phyloP scores from a whole-genome alignment of 169 alveolate species.

The Perkinsus marinus region DNA sequence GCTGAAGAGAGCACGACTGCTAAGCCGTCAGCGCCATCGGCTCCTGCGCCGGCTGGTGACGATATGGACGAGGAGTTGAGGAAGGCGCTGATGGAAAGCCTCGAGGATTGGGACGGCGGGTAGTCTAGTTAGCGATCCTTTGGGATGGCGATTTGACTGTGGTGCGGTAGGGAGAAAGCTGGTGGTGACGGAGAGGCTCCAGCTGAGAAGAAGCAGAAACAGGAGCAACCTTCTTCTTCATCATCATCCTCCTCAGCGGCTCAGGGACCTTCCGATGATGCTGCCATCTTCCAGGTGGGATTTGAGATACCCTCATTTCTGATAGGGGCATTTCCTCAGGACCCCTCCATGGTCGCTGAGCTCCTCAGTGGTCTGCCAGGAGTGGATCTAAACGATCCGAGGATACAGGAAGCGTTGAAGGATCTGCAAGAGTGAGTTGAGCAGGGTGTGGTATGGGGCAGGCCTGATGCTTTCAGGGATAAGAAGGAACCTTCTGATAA shows the following conservation, averaged over 20 bases:
- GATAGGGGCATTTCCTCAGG: background rate
- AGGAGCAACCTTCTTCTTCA: background rate
- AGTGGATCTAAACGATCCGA: constrained; percentile 35
- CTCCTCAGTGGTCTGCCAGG: constrained; percentile 29
- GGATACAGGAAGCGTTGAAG: constrained; percentile 33
- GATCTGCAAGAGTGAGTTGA: background rate
- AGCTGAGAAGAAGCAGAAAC: background rate
- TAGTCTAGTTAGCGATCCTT: background rate
- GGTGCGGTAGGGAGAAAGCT: background rate
- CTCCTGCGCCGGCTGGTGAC: background rate
- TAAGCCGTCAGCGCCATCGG: background rate
- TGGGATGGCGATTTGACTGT: too few relatives aligned
- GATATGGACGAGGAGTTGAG: background rate
- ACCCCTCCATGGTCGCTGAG: background rate
- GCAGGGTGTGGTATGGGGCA: background rate
- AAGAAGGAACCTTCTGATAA: background rate
- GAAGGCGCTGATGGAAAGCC: background rate
- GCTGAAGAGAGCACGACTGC: background rate
- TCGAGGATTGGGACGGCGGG: background rate
- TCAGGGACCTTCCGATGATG: background rate
- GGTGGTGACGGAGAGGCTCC: background rate
- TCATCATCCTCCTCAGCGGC: background rate
- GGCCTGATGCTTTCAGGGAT: background rate
- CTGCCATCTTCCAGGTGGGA: background rate
- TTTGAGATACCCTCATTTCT: background rate